These are phyloP conservation scores for Suhomyces maxii DNA, from an alignment of 1,139 yeast species.

Conservation along the genomic window DNA sequence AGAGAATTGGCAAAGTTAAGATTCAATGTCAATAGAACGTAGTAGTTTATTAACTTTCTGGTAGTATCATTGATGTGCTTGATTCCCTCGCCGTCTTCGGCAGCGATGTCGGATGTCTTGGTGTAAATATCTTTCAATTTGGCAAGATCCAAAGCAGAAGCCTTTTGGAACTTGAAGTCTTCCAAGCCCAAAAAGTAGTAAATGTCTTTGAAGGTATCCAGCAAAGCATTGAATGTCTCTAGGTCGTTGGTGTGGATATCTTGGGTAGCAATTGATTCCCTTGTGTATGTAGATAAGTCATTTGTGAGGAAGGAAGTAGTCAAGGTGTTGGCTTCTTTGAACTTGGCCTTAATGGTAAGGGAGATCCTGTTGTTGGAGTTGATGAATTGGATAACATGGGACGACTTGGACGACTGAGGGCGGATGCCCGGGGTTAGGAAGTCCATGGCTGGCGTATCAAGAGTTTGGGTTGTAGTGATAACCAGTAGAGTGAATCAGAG, in stretches of 20 bases:
- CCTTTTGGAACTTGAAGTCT: constrained; percentile 21
- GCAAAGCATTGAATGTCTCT: constrained; percentile 16
- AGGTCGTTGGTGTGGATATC: constrained; percentile 2
- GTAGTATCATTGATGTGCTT: constrained; percentile 9
- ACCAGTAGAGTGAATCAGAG: too few relatives aligned
- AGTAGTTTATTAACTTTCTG: constrained; percentile 24
- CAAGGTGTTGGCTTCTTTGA: constrained; percentile 13
- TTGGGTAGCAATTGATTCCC: neutral
- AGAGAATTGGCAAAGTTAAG: constrained; percentile 34
- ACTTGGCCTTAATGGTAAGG: constrained; percentile 12
- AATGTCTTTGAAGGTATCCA: constrained; percentile 25
- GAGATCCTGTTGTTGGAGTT: constrained; percentile 17
- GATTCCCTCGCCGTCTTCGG: constrained; percentile 1
- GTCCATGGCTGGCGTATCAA: constrained; percentile 11
- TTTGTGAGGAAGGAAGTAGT: constrained; percentile 14
- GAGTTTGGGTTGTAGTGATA: too few relatives aligned
- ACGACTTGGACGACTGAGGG: constrained; percentile 13
- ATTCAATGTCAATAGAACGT: constrained; percentile 26
- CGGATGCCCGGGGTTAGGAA: constrained; percentile 17
- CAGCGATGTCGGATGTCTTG: neutral
- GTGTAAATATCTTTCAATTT: constrained; percentile 15
- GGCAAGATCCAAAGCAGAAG: constrained; percentile 17
- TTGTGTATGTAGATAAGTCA: constrained; percentile 9
- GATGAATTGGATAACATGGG: constrained; percentile 14
- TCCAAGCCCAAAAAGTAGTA: constrained; percentile 26